Base-by-base conservation (phyloP, 441 rosid genomes). In the Erodium moschatum region DNA sequence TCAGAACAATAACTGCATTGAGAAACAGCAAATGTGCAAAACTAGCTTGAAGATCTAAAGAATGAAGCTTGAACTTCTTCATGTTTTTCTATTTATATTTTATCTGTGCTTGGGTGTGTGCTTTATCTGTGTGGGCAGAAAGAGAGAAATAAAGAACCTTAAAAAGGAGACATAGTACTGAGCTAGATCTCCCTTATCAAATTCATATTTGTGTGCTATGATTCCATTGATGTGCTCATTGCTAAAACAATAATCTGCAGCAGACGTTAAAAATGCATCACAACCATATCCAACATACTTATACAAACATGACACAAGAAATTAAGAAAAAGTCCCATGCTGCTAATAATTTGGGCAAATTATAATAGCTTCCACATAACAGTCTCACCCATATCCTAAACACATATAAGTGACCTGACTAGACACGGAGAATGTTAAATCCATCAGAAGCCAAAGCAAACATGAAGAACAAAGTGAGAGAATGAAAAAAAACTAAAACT, bases 201-300 rank as follows among this genome's bases (percentile, higher is more conserved):
- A 84, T 38, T 78, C 81, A 77, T 74, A 86, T 18, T 75, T 68
- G 69, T 86, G 85, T 44, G 75, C 67, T 70, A 89, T 84, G 68
- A 89, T 85, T 81, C 60, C 83, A 83, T 86, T 85, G 76, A 89
- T 75, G 73, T 80, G 80, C 82, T 72, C 88, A 76, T 89, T 89
- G 85, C 91, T 89, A 46, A 86, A 82, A 81, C 90, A 86, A 62
- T 89, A 89, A 70, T 86, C 87, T 86, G 88, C 79, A 78, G 20
- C 54, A 73, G 11, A 74, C 12, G 73, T 69, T 65, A 58, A 58
- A 8, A 19, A 7, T 16, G 62, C 10, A 21, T 19, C 63, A 58
- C 10, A 21, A 15, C 24, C 63, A 58, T 10, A 58, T 7, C 15
- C 52, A 46, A 12, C 52, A 46, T 44, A 46, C 63, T 18, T 15